These are phyloP conservation scores for Trichoderma koningiopsis DNA, from an alignment of 2,329 filamentous ascomycete species.

Conservation along the genomic window DNA sequence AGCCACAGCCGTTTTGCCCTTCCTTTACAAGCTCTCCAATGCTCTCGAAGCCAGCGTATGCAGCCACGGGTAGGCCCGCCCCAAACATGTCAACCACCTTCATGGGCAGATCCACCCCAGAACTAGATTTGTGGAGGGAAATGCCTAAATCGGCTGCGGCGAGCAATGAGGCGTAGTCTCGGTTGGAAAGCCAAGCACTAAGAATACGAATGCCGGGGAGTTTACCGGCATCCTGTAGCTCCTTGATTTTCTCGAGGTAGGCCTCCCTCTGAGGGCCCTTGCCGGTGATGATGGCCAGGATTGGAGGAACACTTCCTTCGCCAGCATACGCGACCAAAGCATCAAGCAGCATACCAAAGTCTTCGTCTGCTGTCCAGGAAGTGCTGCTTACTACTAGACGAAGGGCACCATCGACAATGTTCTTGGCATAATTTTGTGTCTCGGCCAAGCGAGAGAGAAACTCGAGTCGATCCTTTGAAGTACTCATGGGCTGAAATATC, in stretches of 20 bases:
- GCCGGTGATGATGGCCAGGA: constrained; percentile 92
- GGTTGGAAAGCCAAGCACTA: constrained; percentile 82
- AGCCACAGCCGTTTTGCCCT: constrained; percentile 82
- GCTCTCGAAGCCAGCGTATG: constrained; percentile 82
- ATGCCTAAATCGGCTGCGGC: constrained; percentile 86
- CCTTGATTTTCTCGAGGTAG: constrained; percentile 68
- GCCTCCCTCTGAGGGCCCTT: constrained; percentile 82
- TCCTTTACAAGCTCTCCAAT: constrained; percentile 91
- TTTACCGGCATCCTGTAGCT: constrained; percentile 61
- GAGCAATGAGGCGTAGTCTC: constrained; percentile 82
- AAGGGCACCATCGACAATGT: constrained; percentile 60
- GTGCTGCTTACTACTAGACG: constrained; percentile 87
- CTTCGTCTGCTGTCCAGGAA: constrained; percentile 96
- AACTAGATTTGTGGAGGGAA: constrained; percentile 89
- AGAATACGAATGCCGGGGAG: constrained; percentile 71
- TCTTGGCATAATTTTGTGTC: constrained; percentile 60
- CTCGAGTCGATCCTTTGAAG: constrained; percentile 47
- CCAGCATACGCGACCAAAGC: constrained; percentile 75
- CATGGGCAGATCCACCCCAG: constrained; percentile 95
- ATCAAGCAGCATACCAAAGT: constrained; percentile 85
- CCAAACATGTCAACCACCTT: constrained; percentile 99
- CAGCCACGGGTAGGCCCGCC: constrained; percentile 84
- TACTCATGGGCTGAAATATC: constrained; percentile 73
- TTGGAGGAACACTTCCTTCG: constrained; percentile 52
- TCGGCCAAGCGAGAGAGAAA: constrained; percentile 69